phyloP scores from a whole-genome alignment of 768 basidiomycete genomes.

The Boletus rubroflammeus region DNA sequence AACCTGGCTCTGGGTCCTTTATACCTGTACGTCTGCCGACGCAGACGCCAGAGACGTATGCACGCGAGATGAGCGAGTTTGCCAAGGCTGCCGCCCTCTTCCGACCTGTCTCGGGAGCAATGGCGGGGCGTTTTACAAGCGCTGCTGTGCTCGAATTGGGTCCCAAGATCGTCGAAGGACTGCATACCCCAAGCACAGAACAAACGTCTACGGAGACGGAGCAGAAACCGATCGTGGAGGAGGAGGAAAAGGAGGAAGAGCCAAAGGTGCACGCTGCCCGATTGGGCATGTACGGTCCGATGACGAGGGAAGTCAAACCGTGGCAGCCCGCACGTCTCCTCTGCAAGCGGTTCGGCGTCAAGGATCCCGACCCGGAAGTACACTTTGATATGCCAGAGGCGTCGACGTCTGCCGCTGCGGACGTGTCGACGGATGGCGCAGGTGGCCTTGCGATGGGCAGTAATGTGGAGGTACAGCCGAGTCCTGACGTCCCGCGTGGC shows the following conservation, averaged over 20 bases:
- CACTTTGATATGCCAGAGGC: slow-evolving; percentile 31
- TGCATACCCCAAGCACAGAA: slow-evolving; percentile 55
- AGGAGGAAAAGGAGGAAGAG: slow-evolving; percentile 53
- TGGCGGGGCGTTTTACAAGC: slow-evolving; percentile 92
- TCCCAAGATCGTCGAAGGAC: slow-evolving; percentile 59
- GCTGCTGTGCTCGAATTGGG: slow-evolving; percentile 69
- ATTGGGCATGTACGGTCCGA: slow-evolving; percentile 83
- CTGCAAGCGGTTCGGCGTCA: slow-evolving; percentile 92
- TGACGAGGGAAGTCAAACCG: slow-evolving; percentile 69
- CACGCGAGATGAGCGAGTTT: slow-evolving; percentile 82
- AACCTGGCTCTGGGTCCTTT: slow-evolving; percentile 38
- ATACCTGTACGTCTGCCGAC: slow-evolving; percentile 51
- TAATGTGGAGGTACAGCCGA: background rate
- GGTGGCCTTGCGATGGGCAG: background rate
- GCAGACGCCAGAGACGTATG: slow-evolving; percentile 66
- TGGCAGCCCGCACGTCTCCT: slow-evolving; percentile 86
- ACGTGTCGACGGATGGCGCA: slow-evolving; percentile 1
- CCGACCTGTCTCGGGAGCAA: slow-evolving; percentile 87
- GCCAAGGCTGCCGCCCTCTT: slow-evolving; percentile 85
- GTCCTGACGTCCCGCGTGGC: slow-evolving; percentile 14
- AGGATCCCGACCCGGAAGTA: slow-evolving; percentile 72
- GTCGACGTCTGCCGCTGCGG: slow-evolving; percentile 20
- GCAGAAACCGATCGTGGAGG: slow-evolving; percentile 41
- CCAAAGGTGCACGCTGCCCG: slow-evolving; percentile 80
- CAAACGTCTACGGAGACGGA: slow-evolving; percentile 35